A percentile compares a stretch with the other conserved stretches of the same genome.
These are phyloP conservation scores for Wickerhamiella brachini DNA, from an alignment of 805 yeast genomes.

Conservation along the genomic window DNA sequence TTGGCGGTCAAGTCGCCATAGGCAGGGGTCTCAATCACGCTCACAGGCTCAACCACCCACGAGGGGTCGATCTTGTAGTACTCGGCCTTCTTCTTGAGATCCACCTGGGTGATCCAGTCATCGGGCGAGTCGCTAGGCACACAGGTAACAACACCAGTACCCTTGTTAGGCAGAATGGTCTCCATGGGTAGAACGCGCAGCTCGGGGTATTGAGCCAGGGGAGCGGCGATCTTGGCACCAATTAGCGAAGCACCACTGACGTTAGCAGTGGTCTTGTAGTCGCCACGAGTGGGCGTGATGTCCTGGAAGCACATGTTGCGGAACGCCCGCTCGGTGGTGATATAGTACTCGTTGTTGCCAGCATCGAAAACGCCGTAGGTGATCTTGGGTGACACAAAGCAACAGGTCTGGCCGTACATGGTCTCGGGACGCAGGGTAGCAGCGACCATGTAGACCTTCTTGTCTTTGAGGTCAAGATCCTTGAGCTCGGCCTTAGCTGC, in stretches of 20 bases:
- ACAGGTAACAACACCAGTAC: slow-evolving; percentile 98
- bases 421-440: slow-evolving; percentile 98
- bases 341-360: slow-evolving; percentile 56
- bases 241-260: slow-evolving; percentile 62
- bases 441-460: slow-evolving; percentile 74
- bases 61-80: slow-evolving; percentile 71
- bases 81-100: slow-evolving; percentile 78
- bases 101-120: slow-evolving; percentile 78
- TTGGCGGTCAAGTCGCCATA: slow-evolving; percentile 87
- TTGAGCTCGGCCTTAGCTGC: slow-evolving; percentile 38
- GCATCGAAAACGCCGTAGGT: slow-evolving; percentile 84
- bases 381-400: slow-evolving; percentile 93
- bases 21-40: slow-evolving; percentile 59
- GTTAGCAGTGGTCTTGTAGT: slow-evolving; percentile 42
- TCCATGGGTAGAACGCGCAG: slow-evolving; percentile 93
- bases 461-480: slow-evolving; percentile 32
- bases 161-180: slow-evolving; percentile 84
- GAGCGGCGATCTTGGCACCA: slow-evolving; percentile 81
- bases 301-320: slow-evolving; percentile 95
- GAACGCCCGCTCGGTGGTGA: slow-evolving; percentile 90
- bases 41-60: slow-evolving; percentile 62
- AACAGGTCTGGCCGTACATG: slow-evolving; percentile 97
- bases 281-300: slow-evolving; percentile 78
- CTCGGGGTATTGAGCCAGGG: slow-evolving; percentile 54
- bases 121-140: slow-evolving; percentile 99